Evolutionary conservation across 2,329 filamentous ascomycete species (phyloP).

Genomic region (Penicillium sp.): DNA sequence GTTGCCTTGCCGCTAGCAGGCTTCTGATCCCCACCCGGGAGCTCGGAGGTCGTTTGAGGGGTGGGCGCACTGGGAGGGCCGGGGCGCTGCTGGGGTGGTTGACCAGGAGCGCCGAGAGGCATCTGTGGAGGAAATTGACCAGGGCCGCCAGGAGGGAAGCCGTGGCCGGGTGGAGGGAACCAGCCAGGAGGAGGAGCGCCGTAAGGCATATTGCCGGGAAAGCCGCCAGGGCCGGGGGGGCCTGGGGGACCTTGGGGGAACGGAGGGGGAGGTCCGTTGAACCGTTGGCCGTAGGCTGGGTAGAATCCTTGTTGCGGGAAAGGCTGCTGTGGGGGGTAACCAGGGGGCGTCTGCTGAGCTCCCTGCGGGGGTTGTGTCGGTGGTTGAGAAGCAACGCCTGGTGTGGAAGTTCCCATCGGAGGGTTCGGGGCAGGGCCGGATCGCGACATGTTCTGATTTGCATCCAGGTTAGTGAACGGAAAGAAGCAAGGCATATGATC

Average conservation of each 20-base stretch:
- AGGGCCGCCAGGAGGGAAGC: conserved; percentile 66
- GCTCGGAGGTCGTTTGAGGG: conserved; percentile 45
- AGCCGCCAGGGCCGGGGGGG: conserved; percentile 67
- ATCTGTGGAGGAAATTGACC: conserved; percentile 65
- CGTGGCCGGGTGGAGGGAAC: conserved; percentile 74
- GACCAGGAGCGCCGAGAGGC: conserved; percentile 59
- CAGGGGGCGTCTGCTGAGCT: conserved; percentile 38
- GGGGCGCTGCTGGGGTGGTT: conserved; percentile 42
- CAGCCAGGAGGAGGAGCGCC: conserved; percentile 71
- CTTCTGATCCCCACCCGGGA: conserved; percentile 46
- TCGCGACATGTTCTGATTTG: conserved; percentile 45
- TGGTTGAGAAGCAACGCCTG: conserved; percentile 42
- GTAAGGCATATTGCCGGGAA: conserved; percentile 71
- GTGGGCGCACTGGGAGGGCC: conserved; percentile 32
- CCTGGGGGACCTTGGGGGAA: conserved; percentile 61
- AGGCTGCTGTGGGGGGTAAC: conserved; percentile 45
- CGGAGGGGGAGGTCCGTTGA: conserved; percentile 52
- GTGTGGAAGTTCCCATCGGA: conserved; percentile 23
- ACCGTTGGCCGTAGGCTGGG: conserved; percentile 49
- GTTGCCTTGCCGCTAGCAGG: conserved; percentile 37
- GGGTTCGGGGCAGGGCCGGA: conserved; percentile 36
- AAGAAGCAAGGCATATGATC: not conserved
- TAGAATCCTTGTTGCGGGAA: conserved; percentile 47
- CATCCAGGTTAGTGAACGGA: conserved; percentile 22
- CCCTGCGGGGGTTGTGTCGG: conserved; percentile 50